These are phyloP conservation scores for Pulveroboletus sp. DNA, from an alignment of 768 basidiomycete species.

Conservation along the genomic window DNA sequence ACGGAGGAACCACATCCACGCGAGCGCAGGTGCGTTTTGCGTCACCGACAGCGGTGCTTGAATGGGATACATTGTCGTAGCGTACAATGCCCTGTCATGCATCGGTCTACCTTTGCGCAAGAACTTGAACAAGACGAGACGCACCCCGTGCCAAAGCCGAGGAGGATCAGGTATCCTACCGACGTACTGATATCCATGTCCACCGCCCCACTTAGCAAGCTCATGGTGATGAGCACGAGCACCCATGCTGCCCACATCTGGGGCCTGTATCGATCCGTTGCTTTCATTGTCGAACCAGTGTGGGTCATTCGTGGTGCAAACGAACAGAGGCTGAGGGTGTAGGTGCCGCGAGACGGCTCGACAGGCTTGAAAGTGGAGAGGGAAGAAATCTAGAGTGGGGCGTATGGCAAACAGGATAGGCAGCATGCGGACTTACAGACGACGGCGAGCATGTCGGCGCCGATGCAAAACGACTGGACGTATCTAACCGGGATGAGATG, in stretches of 20 bases:
- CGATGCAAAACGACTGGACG: too few relatives aligned
- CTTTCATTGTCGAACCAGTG: conserved; percentile 34
- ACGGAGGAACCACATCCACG: conserved; percentile 34
- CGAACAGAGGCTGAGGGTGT: conserved; percentile 36
- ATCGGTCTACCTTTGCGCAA: too few relatives aligned
- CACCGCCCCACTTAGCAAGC: conserved; percentile 27
- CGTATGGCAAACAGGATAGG: not conserved
- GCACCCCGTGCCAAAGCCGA: conserved; percentile 17
- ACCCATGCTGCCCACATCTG: conserved; percentile 38
- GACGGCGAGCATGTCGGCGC: conserved; percentile 17
- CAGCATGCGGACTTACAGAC: conserved; percentile 22
- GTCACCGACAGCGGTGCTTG: conserved; percentile 32
- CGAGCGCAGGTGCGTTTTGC: conserved; percentile 38
- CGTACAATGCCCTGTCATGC: conserved; percentile 6
- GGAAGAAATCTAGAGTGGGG: conserved; percentile 35
- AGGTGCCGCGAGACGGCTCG: conserved; percentile 34
- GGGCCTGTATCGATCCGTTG: conserved; percentile 35
- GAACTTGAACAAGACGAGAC: too few relatives aligned
- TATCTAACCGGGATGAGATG: too few relatives aligned
- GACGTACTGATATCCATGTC: conserved; percentile 6
- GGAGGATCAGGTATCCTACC: conserved; percentile 7
- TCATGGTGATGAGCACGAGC: conserved; percentile 33
- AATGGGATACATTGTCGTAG: conserved; percentile 29
- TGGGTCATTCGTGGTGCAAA: conserved; percentile 40
- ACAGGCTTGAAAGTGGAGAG: conserved; percentile 39